A percentile compares a stretch with the other conserved stretches of the same genome.
Evolutionary conservation across 139 green algal species (phyloP).

Genomic region (Edaphochlamys debaryana): DNA sequence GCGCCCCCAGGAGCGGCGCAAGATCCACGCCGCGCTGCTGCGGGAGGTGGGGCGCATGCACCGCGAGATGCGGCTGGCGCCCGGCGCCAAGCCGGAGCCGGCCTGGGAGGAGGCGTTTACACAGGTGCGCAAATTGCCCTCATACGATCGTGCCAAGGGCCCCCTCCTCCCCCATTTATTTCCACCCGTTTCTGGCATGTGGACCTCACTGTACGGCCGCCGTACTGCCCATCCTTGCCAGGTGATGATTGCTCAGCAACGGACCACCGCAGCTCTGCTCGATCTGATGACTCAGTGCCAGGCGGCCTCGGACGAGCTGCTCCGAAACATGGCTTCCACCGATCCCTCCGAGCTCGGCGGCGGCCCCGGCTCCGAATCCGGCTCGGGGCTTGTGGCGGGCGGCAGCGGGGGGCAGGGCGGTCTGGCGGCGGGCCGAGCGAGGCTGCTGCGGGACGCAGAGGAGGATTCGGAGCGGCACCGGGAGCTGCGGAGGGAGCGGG

Average conservation of each 20-base stretch:
- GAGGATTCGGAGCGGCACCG: slow-evolving; percentile 22
- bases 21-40: slow-evolving; percentile 60
- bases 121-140: slow-evolving; percentile 55
- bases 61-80: slow-evolving; percentile 13
- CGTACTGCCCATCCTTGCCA: too few species aligned
- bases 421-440: slow-evolving; percentile 1
- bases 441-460: slow-evolving; percentile 30
- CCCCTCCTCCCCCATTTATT: too few species aligned
- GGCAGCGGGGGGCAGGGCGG: background rate
- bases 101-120: slow-evolving; percentile 69
- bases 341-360: background rate
- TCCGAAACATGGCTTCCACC: background rate
- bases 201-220: too few species aligned
- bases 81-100: slow-evolving; percentile 3
- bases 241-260: slow-evolving; percentile 74
- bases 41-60: slow-evolving; percentile 66
- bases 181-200: too few species aligned
- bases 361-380: background rate
- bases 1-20: slow-evolving; percentile 65
- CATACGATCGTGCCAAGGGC: too few species aligned
- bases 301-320: slow-evolving; percentile 9
- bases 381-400: too few species aligned
- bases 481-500: slow-evolving; percentile 43
- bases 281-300: slow-evolving; percentile 23
- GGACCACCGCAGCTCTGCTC: slow-evolving; percentile 68